Evolutionary conservation across 768 basidiomycete species (phyloP).

Genomic region (Leccinum subtestaceum): DNA sequence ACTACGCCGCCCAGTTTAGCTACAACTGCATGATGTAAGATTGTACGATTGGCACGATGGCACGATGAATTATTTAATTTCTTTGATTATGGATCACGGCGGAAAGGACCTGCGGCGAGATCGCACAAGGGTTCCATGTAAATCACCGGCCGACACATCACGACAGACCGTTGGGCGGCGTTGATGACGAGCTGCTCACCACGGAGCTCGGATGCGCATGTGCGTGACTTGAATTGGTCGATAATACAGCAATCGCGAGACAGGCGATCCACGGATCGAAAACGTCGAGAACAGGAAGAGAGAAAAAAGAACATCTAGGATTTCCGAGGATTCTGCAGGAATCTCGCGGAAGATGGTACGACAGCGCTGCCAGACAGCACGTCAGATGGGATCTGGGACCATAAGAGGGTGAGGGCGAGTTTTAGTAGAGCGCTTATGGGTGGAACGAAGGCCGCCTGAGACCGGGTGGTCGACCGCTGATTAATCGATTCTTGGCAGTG

Average conservation of each 20-base stretch:
- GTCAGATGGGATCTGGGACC: background rate
- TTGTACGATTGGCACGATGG: background rate
- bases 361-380: slow-evolving; percentile 40
- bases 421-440: slow-evolving; percentile 1
- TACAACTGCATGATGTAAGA: slow-evolving; percentile 14
- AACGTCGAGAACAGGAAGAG: slow-evolving; percentile 37
- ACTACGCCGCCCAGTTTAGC: slow-evolving; percentile 5
- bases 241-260: slow-evolving; percentile 52
- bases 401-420: background rate
- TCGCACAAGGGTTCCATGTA: background rate
- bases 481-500: background rate
- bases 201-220: slow-evolving; percentile 40
- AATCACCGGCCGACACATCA: background rate
- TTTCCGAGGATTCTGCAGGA: slow-evolving; percentile 49
- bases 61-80: background rate
- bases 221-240: slow-evolving; percentile 42
- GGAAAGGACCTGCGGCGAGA: background rate
- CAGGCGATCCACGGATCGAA: slow-evolving; percentile 59
- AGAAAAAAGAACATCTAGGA: slow-evolving; percentile 32
- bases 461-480: background rate
- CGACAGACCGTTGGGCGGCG: background rate
- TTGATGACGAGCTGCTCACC: background rate
- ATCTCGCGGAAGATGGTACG: slow-evolving; percentile 53
- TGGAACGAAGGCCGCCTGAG: slow-evolving; percentile 8
- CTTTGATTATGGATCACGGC: background rate